Percentiles rank a stretch among this genome's conserved stretches.
These are phyloP conservation scores for Emergomyces orientalis DNA, from an alignment of 2,329 filamentous ascomycete species.

Conservation along the genomic window DNA sequence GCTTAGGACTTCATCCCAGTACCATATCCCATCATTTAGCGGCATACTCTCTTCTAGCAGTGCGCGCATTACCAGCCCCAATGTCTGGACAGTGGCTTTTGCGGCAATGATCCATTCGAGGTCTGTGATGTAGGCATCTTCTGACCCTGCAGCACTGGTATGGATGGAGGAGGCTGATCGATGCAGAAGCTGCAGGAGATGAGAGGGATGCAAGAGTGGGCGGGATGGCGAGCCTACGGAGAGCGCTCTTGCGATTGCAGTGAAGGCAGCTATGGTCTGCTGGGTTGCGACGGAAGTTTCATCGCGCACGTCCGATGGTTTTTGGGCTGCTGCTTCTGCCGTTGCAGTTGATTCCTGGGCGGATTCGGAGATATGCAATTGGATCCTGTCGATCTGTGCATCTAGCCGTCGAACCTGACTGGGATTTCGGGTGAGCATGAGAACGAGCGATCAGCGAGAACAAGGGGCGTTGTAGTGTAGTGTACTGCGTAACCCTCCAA, in stretches of 20 bases:
- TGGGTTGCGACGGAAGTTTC: neutral
- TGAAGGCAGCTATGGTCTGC: conserved; percentile 37
- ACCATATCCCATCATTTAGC: conserved; percentile 80
- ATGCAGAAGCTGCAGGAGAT: conserved; percentile 53
- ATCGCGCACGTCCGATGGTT: conserved; percentile 2
- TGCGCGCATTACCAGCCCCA: conserved; percentile 67
- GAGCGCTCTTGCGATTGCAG: conserved; percentile 59
- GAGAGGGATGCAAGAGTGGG: conserved; percentile 50
- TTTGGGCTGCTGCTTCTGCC: neutral
- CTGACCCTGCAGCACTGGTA: conserved; percentile 16
- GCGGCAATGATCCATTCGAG: conserved; percentile 84
- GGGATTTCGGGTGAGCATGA: neutral
- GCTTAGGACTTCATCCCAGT: conserved; percentile 83
- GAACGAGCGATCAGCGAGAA: neutral
- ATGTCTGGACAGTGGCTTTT: conserved; percentile 86
- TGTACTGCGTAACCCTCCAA: no score
- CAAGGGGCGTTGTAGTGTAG: neutral
- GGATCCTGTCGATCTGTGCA: conserved; percentile 48
- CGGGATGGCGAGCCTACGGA: conserved; percentile 59
- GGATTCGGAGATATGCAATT: conserved; percentile 32
- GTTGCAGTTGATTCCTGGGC: conserved; percentile 19
- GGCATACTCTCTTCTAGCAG: conserved; percentile 76
- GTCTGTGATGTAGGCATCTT: conserved; percentile 57
- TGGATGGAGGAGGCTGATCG: conserved; percentile 41
- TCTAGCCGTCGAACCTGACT: conserved; percentile 51